Base-by-base conservation (phyloP, 352 stramenopile genomes). In the Globisporangium parvum region DNA sequence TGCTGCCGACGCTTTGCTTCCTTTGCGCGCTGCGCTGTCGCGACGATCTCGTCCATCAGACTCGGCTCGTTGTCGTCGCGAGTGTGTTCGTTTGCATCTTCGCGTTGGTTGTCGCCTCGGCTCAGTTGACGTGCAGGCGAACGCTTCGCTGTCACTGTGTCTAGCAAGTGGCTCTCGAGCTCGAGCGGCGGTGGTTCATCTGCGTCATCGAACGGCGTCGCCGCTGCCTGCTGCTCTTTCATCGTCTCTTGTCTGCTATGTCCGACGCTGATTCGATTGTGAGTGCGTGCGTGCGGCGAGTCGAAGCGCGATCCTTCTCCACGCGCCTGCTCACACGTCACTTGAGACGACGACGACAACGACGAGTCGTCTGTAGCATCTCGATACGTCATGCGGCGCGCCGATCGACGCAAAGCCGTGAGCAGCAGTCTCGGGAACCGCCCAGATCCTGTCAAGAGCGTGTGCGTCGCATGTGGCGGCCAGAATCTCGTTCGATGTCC, bases 21-120 rank as follows among this genome's bases (percentile, higher is more conserved):
- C 53, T 80, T 85, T 14, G 82, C 82, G 15, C 63, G 56, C 49
- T 73, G 69, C n/a, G 73, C 77, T 15, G 77, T 59, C 17, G 52
- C 60, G 18, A 93, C 31, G 70, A 93, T 93, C 40, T 93, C 80
- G 55, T 88, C 74, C 82, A 93, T 93, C 47, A 91, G 60, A 44
- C 63, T 91, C 35, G 26, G 11, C 2, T 75, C 67, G 26, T 46
- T 28, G 8, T 51, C 18, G 14, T 59, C 40, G 2, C 58, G 35
- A 10, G 1, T 17, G 39, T 84, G 73, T 51, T 78, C 84, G 59
- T 68, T 59, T 17, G 52, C 31, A 11, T 26, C n/a, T 23, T 24
- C 51, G 2, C 55, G 56, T 21, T 20, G 11, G 47, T 17, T 40
- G 26, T n/a, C 23, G 39, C 15, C 5, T 9, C 39, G 20, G 39